phyloP scores from a whole-genome alignment of 768 basidiomycete genomes.

The Lactarius tabidus region DNA sequence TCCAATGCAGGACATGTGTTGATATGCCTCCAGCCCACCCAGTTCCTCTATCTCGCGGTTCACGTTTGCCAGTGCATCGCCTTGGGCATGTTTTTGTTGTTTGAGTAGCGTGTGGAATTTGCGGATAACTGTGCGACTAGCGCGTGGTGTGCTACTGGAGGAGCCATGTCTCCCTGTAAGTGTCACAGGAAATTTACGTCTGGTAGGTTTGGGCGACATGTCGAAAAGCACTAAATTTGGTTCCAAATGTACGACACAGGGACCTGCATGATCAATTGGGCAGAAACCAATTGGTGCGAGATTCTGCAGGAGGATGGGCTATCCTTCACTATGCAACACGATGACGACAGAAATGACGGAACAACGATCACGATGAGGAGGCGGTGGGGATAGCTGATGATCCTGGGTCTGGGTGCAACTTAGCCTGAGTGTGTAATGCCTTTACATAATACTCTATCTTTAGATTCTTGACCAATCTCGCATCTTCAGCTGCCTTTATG shows the following conservation, averaged over 20 bases:
- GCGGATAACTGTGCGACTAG: constrained; percentile 71
- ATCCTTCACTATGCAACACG: too few relatives aligned
- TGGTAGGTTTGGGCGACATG: constrained; percentile 44
- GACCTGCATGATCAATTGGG: not conserved
- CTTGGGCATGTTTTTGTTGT: constrained; percentile 52
- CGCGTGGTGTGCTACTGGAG: constrained; percentile 51
- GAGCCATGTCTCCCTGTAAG: constrained; percentile 29
- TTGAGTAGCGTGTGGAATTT: constrained; percentile 79
- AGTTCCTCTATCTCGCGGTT: constrained; percentile 57
- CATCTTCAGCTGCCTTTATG: too few relatives aligned
- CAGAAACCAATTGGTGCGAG: not conserved
- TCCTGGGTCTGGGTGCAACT: too few relatives aligned
- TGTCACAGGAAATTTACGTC: constrained; percentile 47
- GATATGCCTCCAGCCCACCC: constrained; percentile 81
- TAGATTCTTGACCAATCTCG: too few relatives aligned
- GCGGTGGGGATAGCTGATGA: too few relatives aligned
- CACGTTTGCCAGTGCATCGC: constrained; percentile 45
- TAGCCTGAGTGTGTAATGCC: too few relatives aligned
- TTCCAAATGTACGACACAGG: not conserved
- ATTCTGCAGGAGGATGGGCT: not conserved
- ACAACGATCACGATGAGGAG: too few relatives aligned
- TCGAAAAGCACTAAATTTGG: not conserved
- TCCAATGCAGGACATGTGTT: constrained; percentile 77
- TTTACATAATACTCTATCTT: too few relatives aligned
- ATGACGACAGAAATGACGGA: too few relatives aligned